Base-by-base conservation (phyloP, 1,139 yeast genomes). In the Insectozyma bohioensis region DNA sequence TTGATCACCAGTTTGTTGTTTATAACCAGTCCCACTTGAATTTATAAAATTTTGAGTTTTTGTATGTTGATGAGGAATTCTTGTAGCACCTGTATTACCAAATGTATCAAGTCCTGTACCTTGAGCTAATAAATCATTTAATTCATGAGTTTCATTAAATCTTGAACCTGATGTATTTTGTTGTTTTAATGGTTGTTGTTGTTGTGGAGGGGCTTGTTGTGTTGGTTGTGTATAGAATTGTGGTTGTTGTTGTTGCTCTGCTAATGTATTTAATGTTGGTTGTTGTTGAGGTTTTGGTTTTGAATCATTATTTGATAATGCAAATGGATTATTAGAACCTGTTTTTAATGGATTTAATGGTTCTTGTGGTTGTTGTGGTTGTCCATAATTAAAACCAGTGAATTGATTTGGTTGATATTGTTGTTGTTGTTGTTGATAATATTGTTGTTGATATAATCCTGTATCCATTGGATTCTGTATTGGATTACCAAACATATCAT, bases 21-120 rank as follows among this genome's bases (percentile, higher is more conserved):
- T 79, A 48, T 73, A 75, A 28, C 97, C 97, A 3, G 95, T 85
- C 46, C 95, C 95, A 45, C 83, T 81, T 11, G 96, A 85, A 58
- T 85, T 87, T 49, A 90, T 74, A 54, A 87, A 88, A 13, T 77
- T 80, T 12, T 82, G 80, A 6, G 94, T 79, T 46, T 76, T 78
- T 1, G 97, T 90, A 56, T 85, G 95, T 53, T 92, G 97, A 34
- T 95, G 95, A 9, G 97, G 95, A 39, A 92, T 76, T 63, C 97
- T 80, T 18, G 81, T 63, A 11, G 83, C 85, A 34, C 98, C 98
- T 5, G 87, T 82, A 58, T 92, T 92, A 59, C 98, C 98, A 58
- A 86, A 92, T 0, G 97, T 90, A 59, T 92, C 98, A 37, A 88
- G 68, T 15, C 97, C 97, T 1, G 95, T 85, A 23, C 96, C 97